phyloP scores from a whole-genome alignment of 2,329 filamentous ascomycete genomes.

The Talaromyces sp. region DNA sequence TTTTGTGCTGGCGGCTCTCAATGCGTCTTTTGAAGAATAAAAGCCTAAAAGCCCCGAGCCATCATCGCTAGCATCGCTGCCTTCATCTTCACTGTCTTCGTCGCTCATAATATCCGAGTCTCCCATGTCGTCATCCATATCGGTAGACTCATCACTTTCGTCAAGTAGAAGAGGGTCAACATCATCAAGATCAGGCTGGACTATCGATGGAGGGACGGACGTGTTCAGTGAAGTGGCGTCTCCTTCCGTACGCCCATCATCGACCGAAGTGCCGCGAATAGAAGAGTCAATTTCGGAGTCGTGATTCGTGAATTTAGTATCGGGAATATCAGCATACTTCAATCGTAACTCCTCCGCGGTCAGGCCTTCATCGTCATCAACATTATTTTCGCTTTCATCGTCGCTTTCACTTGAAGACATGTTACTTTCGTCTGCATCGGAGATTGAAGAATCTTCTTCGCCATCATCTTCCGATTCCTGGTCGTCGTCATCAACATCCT shows the following conservation, averaged over 20 bases:
- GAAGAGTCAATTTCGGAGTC: slow-evolving; percentile 24
- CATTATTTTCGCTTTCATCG: slow-evolving; percentile 36
- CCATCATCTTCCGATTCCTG: slow-evolving; percentile 4
- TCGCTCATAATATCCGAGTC: slow-evolving; percentile 24
- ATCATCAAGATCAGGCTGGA: slow-evolving; percentile 37
- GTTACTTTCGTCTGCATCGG: slow-evolving; percentile 51
- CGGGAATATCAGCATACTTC: slow-evolving; percentile 46
- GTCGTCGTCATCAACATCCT: slow-evolving; percentile 22
- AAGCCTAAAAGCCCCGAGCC: slow-evolving; percentile 45
- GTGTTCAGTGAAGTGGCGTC: slow-evolving; percentile 20
- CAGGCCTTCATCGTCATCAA: slow-evolving; percentile 44
- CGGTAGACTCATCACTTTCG: slow-evolving; percentile 46
- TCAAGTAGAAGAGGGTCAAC: slow-evolving; percentile 45
- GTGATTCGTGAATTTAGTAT: slow-evolving; percentile 23
- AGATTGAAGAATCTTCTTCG: slow-evolving; percentile 33
- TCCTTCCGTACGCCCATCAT: slow-evolving; percentile 22
- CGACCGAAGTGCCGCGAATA: slow-evolving; percentile 18
- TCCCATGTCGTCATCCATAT: slow-evolving; percentile 49
- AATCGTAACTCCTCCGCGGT: slow-evolving; percentile 46
- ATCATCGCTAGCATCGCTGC: slow-evolving; percentile 46
- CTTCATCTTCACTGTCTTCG: slow-evolving; percentile 42
- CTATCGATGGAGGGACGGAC: slow-evolving; percentile 26
- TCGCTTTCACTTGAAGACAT: slow-evolving; percentile 48
- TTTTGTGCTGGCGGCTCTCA: slow-evolving; percentile 14
- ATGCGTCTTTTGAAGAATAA: slow-evolving; percentile 44